A percentile compares a stretch with the other conserved stretches of the same genome.
These are phyloP conservation scores for Scytalidium lignicola DNA, from an alignment of 2,329 filamentous ascomycete species.

Conservation along the genomic window DNA sequence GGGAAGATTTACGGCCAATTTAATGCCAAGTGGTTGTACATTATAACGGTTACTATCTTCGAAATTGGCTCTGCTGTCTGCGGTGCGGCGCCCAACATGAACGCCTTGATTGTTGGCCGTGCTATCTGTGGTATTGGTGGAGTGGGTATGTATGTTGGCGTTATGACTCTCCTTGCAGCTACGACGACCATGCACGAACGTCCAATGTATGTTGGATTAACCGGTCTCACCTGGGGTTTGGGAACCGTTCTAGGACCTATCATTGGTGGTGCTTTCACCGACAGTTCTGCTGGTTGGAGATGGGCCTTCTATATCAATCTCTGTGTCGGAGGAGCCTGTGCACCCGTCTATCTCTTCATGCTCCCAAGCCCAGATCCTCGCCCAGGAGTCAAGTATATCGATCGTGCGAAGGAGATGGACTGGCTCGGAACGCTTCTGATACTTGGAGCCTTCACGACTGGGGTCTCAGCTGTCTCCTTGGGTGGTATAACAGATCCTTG, in stretches of 20 bases:
- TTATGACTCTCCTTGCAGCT: conserved; percentile 39
- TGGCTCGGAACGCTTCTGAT: conserved; percentile 25
- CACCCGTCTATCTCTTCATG: conserved; percentile 36
- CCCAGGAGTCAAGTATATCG: conserved; percentile 16
- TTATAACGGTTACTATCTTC: conserved; percentile 24
- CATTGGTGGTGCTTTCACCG: conserved; percentile 41
- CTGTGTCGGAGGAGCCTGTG: conserved; percentile 36
- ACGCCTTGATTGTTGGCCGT: conserved; percentile 43
- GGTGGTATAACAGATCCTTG: conserved; percentile 28
- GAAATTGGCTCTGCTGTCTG: conserved; percentile 30
- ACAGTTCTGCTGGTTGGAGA: conserved; percentile 38
- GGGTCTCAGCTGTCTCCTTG: conserved; percentile 30
- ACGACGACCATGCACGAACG: conserved; percentile 30
- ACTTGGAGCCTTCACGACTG: conserved; percentile 26
- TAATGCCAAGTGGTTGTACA: conserved; percentile 28
- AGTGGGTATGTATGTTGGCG: conserved; percentile 39
- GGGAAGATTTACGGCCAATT: conserved; percentile 30
- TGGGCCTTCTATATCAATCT: conserved; percentile 54
- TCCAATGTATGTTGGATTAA: conserved; percentile 29
- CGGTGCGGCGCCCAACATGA: conserved; percentile 30
- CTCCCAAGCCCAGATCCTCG: conserved; percentile 34
- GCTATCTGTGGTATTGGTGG: conserved; percentile 41
- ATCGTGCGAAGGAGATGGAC: conserved; percentile 21
- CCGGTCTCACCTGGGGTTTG: conserved; percentile 35
- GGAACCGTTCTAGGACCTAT: conserved; percentile 43